A percentile compares a stretch with the other conserved stretches of the same genome.
These are phyloP conservation scores for Termitomyces sp. DNA, from an alignment of 768 basidiomycete species.

Conservation along the genomic window DNA sequence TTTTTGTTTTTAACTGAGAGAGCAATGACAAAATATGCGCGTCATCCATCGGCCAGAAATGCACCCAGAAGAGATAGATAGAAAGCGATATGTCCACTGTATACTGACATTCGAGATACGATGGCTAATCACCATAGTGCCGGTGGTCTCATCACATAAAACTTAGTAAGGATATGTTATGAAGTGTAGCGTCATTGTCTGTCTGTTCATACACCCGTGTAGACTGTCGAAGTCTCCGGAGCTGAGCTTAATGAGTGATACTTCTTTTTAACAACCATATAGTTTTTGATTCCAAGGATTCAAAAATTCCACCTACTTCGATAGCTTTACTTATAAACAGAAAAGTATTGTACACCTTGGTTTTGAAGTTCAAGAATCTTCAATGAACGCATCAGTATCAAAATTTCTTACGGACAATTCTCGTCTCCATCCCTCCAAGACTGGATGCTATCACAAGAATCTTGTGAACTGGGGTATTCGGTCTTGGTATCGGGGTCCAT, in stretches of 20 bases:
- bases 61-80: too few species aligned
- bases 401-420: not conserved
- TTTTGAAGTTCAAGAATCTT: not conserved
- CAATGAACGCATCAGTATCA: not conserved
- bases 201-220: too few species aligned
- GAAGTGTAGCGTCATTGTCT: constrained; percentile 5
- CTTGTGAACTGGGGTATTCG: constrained; percentile 12
- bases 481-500: not conserved
- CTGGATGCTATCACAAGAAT: constrained; percentile 31
- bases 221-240: not conserved
- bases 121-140: not conserved
- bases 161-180: not conserved
- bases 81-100: too few species aligned
- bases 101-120: too few species aligned
- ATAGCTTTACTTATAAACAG: too few species aligned
- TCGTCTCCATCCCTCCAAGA: constrained; percentile 26
- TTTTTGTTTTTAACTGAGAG: not conserved
- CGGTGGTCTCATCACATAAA: too few species aligned
- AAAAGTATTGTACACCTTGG: too few species aligned
- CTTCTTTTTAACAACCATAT: not conserved
- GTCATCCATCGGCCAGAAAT: not conserved
- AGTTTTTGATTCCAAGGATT: too few species aligned
- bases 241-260: not conserved
- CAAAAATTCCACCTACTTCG: not conserved
- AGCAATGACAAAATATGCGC: not conserved